phyloP scores from a whole-genome alignment of 1,284 basidiomycete species.

The Sporisorium sorghi region DNA sequence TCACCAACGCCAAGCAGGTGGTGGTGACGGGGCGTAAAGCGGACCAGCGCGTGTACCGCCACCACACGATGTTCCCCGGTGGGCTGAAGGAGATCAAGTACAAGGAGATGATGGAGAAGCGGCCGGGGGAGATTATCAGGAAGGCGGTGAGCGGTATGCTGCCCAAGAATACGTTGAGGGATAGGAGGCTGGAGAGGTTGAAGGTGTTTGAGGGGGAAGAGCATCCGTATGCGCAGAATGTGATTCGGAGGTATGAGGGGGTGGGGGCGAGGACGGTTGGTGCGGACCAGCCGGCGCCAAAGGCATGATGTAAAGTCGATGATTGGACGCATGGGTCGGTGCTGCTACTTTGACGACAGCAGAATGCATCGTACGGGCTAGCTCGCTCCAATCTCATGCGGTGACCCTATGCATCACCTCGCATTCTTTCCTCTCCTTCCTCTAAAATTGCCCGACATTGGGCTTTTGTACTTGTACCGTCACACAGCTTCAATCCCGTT shows the following conservation, averaged over 20 bases:
- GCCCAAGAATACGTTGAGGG: conserved; percentile 68
- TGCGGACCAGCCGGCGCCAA: conserved; percentile 14
- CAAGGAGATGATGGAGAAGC: conserved; percentile 72
- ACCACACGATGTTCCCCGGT: conserved; percentile 93
- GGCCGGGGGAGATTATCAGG: conserved; percentile 80
- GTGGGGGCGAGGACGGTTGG: not conserved
- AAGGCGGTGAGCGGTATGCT: conserved; percentile 69
- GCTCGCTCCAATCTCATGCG: too few relatives aligned
- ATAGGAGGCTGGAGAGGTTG: conserved; percentile 65
- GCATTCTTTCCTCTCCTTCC: not conserved
- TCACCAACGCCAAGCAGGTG: conserved; percentile 87
- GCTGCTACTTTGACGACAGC: too few relatives aligned
- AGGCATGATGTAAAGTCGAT: conserved; percentile 20
- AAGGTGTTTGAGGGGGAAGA: conserved; percentile 64
- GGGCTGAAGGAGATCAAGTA: conserved; percentile 77
- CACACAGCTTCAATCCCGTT: not conserved
- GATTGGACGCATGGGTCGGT: too few relatives aligned
- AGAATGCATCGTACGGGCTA: too few relatives aligned
- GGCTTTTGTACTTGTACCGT: conserved; percentile 8
- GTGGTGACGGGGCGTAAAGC: conserved; percentile 90
- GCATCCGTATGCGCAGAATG: conserved; percentile 65
- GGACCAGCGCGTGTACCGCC: conserved; percentile 86
- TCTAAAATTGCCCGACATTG: not conserved
- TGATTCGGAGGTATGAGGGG: conserved; percentile 31
- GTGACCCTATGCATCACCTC: not conserved